Conservation (phyloP, 2,329 filamentous ascomycete genomes). For the Fusarium sp. region DNA sequence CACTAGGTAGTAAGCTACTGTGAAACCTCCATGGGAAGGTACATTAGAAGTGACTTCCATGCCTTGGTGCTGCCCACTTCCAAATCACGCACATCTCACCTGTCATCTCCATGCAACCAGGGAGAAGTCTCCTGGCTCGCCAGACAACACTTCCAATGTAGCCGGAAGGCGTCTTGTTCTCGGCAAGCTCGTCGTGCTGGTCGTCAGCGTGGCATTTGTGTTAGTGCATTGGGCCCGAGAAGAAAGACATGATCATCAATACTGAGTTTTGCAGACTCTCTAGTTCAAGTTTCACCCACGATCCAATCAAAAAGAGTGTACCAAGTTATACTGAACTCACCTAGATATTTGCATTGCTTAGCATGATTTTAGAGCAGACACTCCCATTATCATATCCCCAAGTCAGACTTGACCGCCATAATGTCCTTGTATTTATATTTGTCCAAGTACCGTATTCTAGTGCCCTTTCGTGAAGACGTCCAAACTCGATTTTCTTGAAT, state of each 20-base stretch:
- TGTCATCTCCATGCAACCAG: neutral
- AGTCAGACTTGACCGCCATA: neutral
- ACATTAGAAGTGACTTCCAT: no score
- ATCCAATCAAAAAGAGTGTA: neutral
- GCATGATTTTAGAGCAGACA: no score
- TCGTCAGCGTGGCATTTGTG: neutral
- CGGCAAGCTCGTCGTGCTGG: neutral
- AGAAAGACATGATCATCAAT: neutral
- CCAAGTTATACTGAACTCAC: neutral
- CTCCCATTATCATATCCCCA: accelerated
- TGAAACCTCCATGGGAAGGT: accelerated
- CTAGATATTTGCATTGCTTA: accelerated
- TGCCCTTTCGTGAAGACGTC: neutral
- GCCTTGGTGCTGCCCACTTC: neutral
- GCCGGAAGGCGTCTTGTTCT: neutral
- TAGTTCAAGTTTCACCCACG: neutral
- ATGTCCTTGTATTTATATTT: neutral
- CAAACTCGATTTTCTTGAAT: neutral
- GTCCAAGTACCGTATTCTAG: neutral
- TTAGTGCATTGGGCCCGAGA: neutral
- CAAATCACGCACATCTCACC: accelerated
- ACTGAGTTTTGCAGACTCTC: neutral
- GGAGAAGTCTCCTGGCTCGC: neutral
- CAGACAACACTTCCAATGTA: neutral
- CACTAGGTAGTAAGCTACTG: neutral